phyloP scores from a whole-genome alignment of 2,329 filamentous ascomycete genomes.

The Furcasterigmium sp. region DNA sequence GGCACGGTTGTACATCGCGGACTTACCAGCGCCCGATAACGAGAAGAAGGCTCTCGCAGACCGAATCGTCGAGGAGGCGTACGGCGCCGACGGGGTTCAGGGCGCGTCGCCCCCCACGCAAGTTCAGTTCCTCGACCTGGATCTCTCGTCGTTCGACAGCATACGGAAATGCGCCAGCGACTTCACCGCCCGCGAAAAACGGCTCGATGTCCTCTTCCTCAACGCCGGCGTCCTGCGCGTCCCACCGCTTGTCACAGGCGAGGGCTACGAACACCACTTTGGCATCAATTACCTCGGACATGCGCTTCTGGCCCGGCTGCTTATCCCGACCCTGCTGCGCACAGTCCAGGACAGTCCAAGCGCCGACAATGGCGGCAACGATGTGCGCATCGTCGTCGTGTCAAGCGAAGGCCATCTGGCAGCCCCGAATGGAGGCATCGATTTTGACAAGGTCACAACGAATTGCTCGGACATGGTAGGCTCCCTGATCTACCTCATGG shows the following conservation, averaged over 20 bases:
- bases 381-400: slow-evolving; percentile 24
- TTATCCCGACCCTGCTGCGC: slow-evolving; percentile 21
- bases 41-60: too few species aligned
- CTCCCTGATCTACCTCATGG: too few species aligned
- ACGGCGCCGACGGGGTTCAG: too few species aligned
- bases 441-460: too few species aligned
- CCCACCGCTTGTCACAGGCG: slow-evolving; percentile 26
- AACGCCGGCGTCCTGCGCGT: slow-evolving; percentile 39
- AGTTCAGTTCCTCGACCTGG: slow-evolving; percentile 30
- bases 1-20: too few species aligned
- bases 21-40: too few species aligned
- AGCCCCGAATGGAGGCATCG: too few species aligned
- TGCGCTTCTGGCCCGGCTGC: slow-evolving; percentile 32
- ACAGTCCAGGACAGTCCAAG: slow-evolving; percentile 14
- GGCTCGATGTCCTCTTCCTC: slow-evolving; percentile 37
- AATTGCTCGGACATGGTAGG: too few species aligned
- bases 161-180: slow-evolving; percentile 31
- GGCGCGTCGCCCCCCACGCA: slow-evolving; percentile 9
- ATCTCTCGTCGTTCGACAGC: slow-evolving; percentile 36
- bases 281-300: slow-evolving; percentile 44
- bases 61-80: too few species aligned
- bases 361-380: too few species aligned
- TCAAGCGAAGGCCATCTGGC: too few species aligned
- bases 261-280: slow-evolving; percentile 45
- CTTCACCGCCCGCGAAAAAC: slow-evolving; percentile 24